Percentiles rank a stretch among this genome's conserved stretches.
phyloP scores from a whole-genome alignment of 805 yeast genomes.

The Pichia nanzhaoensis region DNA sequence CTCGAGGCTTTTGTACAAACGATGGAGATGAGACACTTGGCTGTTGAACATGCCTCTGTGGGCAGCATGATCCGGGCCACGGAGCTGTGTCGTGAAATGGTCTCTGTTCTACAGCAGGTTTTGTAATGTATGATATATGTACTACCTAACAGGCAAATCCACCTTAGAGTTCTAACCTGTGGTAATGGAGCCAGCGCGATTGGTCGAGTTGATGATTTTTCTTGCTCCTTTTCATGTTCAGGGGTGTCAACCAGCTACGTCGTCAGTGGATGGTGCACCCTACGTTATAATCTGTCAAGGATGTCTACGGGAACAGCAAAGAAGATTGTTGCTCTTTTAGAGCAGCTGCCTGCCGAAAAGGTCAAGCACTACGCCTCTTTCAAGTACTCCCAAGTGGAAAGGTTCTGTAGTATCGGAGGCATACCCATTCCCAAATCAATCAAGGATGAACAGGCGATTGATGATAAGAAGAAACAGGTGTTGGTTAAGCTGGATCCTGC shows the following conservation, averaged over 20 bases:
- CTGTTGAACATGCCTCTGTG: too few relatives aligned
- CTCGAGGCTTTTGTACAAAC: constrained; percentile 5
- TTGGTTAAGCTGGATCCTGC: constrained; percentile 29
- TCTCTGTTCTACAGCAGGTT: background rate
- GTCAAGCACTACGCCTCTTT: constrained; percentile 64
- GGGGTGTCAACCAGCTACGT: too few relatives aligned
- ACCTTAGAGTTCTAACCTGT: too few relatives aligned
- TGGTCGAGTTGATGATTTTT: too few relatives aligned
- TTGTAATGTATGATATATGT: too few relatives aligned
- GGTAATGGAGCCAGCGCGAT: too few relatives aligned
- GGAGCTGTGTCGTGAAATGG: constrained; percentile 4
- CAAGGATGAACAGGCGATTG: constrained; percentile 29
- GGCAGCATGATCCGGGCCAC: too few relatives aligned
- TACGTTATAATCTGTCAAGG: too few relatives aligned
- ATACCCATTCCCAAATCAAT: constrained; percentile 33
- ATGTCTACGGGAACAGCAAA: constrained; percentile 31
- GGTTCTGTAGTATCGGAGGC: constrained; percentile 48
- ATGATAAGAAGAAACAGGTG: constrained; percentile 32
- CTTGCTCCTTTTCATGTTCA: too few relatives aligned
- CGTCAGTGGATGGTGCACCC: too few relatives aligned
- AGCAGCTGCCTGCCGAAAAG: constrained; percentile 62
- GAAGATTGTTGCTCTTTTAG: constrained; percentile 50
- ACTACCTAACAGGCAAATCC: too few relatives aligned
- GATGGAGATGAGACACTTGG: too few relatives aligned
- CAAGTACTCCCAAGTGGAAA: constrained; percentile 56